Evolutionary conservation across 306 rosid species (phyloP), one percentile per base, ranked within the genome.

Genomic region (Abrus pulchellus): DNA sequence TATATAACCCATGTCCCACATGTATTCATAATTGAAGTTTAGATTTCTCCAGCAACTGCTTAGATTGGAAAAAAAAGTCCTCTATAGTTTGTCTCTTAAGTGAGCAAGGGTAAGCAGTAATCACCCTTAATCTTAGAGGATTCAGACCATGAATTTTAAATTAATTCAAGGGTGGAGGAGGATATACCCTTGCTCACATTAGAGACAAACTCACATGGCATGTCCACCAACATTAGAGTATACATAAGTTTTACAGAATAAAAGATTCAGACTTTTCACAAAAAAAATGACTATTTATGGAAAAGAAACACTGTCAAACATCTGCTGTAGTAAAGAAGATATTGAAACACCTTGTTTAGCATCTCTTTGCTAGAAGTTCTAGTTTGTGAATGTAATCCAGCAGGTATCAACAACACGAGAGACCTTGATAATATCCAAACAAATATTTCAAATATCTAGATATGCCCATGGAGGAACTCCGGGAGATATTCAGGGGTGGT

Each of bases 341-440:
- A 44, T 40, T 48, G 67, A 57, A 75, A 67, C 49, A 43, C 57
- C 43, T 43, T 68, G 48, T 44, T 68, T 40, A 67, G 79, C 61
- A 61, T 54, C 43, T 69, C n/a, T 54, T 29, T 52, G 61, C 50
- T 53, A 63, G 50, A 68, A 69, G 70, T 41, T 14, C 29, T 59
- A 80, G 82, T 45, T 54, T 67, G 72, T 28, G 64, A 69, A 69
- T 38, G 36, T 72, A 62, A 45, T 75, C 45, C 56, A 50, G 65
- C 60, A 80, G 27, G 66, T 32, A 34, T 68, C 33, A 75, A 34
- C 67, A 50, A 47, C 7, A 62, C 36, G 41, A 64, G 53, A 34
- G 76, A 83, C 73, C 50, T 48, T 30, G 50, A 44, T 41, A 65
- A 43, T 29, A 61, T 52, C 59, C 9, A 41, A 64, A 54, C 45